Evolutionary conservation across 2,329 filamentous ascomycete genomes (phyloP).

Genomic region (Claviceps sp.): DNA sequence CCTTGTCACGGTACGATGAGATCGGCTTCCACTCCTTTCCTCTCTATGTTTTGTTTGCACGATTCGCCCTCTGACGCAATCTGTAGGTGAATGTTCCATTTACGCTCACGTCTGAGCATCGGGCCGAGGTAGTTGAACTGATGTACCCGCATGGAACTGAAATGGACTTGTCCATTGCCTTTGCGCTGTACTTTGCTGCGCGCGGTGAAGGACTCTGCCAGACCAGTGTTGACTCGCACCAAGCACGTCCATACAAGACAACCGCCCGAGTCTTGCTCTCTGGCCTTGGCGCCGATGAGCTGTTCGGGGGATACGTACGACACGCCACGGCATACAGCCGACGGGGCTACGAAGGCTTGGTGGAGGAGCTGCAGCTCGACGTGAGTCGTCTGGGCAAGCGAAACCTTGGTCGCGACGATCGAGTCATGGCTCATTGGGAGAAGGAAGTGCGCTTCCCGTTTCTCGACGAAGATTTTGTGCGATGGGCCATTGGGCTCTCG

Average conservation of each 20-base stretch:
- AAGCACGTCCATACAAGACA: conserved; percentile 41
- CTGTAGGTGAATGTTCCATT: conserved; percentile 67
- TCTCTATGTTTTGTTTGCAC: background rate
- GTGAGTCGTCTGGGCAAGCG: conserved; percentile 75
- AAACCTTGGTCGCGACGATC: conserved; percentile 90
- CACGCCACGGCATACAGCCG: conserved; percentile 66
- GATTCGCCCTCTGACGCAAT: background rate
- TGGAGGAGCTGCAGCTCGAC: conserved; percentile 75
- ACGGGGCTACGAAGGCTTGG: conserved; percentile 54
- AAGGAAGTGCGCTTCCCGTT: conserved; percentile 84
- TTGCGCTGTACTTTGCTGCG: conserved; percentile 88
- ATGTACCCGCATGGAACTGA: conserved; percentile 94
- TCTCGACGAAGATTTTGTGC: conserved; percentile 76
- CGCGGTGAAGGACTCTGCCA: conserved; percentile 49
- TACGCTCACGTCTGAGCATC: conserved; percentile 54
- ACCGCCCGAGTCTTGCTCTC: conserved; percentile 75
- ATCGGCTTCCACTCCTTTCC: background rate
- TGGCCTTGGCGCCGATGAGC: conserved; percentile 86
- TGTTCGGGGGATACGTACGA: conserved; percentile 86
- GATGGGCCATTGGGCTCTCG: conserved; percentile 60
- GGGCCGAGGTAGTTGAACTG: conserved; percentile 55
- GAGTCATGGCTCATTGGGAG: conserved; percentile 79
- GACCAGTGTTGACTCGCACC: conserved; percentile 11
- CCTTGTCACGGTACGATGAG: conserved; percentile 53
- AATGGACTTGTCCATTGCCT: conserved; percentile 94